Evolutionary conservation across 192 early-diverging fungal genomes (phyloP).

Genomic region (Mortierella antarctica): DNA sequence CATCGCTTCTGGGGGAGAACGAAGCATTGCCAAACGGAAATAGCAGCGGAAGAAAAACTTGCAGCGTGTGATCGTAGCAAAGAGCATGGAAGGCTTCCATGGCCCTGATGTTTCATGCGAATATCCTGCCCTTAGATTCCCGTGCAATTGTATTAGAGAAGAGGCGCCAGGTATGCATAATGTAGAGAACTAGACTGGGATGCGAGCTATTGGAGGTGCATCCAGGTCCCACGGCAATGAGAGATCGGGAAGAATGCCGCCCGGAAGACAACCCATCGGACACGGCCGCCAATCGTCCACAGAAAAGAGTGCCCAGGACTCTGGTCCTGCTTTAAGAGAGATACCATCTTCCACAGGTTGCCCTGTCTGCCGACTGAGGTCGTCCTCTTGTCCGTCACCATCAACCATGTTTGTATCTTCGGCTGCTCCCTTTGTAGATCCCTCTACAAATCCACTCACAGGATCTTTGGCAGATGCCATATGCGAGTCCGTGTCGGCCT

Average conservation of each 20-base stretch:
- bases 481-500: too few relatives aligned
- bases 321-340: background rate
- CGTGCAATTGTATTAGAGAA: background rate
- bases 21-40: too few relatives aligned
- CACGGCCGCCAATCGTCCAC: slow-evolving; percentile 36
- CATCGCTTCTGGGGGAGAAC: too few relatives aligned
- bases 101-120: too few relatives aligned
- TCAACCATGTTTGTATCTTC: slow-evolving; percentile 15
- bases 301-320: slow-evolving; percentile 29
- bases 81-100: too few relatives aligned
- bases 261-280: slow-evolving; percentile 45
- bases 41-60: too few relatives aligned
- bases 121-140: too few relatives aligned
- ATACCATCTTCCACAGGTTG: background rate
- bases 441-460: too few relatives aligned
- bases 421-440: background rate
- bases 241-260: slow-evolving; percentile 44
- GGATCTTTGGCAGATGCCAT: too few relatives aligned
- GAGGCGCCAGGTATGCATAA: too few relatives aligned
- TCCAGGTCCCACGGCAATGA: slow-evolving; percentile 43
- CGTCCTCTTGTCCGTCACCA: background rate
- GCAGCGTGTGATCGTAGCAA: too few relatives aligned
- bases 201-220: slow-evolving; percentile 36
- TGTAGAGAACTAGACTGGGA: slow-evolving; percentile 5
- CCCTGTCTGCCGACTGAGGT: background rate